phyloP scores from a whole-genome alignment of 2,329 filamentous ascomycete species.

The Hymenoscyphus occultus region DNA sequence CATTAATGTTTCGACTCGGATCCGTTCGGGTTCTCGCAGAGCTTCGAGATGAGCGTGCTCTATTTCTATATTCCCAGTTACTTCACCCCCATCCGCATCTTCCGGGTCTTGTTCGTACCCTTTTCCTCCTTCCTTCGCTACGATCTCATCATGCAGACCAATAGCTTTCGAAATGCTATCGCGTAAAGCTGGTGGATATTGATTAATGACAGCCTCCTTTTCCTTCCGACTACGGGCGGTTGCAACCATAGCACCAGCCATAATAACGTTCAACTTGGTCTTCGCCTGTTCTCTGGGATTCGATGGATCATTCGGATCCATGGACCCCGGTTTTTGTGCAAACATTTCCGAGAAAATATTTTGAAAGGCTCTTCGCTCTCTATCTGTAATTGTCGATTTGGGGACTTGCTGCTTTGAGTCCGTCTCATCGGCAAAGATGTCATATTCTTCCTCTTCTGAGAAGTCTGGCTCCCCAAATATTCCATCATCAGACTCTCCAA shows the following conservation, averaged over 20 bases:
- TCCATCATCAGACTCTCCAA: constrained; percentile 14
- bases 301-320: constrained; percentile 9
- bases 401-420: constrained; percentile 23
- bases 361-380: constrained; percentile 49
- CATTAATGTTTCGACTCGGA: constrained; percentile 54
- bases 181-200: constrained; percentile 34
- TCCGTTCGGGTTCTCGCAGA: constrained; percentile 44
- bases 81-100: constrained; percentile 14
- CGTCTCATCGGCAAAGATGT: constrained; percentile 3
- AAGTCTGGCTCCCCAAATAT: constrained; percentile 3
- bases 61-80: constrained; percentile 6
- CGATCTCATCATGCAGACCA: constrained; percentile 18
- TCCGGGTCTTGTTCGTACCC: background rate
- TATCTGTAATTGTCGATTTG: constrained; percentile 54
- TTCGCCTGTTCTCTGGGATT: constrained; percentile 17
- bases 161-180: constrained; percentile 34
- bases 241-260: constrained; percentile 18
- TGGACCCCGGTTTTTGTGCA: constrained; percentile 31
- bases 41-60: constrained; percentile 22
- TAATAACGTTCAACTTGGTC: constrained; percentile 24
- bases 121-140: background rate
- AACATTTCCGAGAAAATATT: constrained; percentile 59
- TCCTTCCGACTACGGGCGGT: constrained; percentile 15
- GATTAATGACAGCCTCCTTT: constrained; percentile 25
- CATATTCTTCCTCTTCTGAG: constrained; percentile 15